Base-by-base conservation (phyloP, 352 stramenopile species). In the Phytophthora litchii region DNA sequence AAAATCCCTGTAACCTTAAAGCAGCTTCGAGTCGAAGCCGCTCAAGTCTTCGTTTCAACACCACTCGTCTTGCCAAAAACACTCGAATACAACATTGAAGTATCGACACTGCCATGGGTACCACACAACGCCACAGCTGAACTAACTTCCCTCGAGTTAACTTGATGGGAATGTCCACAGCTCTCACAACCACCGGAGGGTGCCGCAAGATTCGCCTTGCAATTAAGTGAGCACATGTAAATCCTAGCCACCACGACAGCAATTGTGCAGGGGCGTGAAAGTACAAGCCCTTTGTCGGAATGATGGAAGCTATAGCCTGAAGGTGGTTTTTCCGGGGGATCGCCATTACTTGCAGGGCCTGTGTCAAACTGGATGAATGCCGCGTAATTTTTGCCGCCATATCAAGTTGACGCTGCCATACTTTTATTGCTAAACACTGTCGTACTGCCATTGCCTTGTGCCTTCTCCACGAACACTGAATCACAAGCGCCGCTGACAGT, bases 381-480 rank as follows among this genome's bases (percentile, higher is more conserved):
- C 27, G 19, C n/a, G 61, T 70, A 11, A 87, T 79, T 62, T 65
- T 80, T 4, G 72, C 61, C 5, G 78, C 78, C 7, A 77, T 58
- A 11, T 69, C 52, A 43, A 83, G 49, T 17, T 88, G 78, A 3
- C 70, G 69, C 36, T 51, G 41, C 78, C 74, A 87, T 19, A 86
- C 48, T 17, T 11, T 20, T 0, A 16, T 23, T 11, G 65, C 34
- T n/a, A 74, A 51, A 6, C 54, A 58, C n/a, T 59, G 40, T 14
- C 69, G 76, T 1, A 71, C 21, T 3, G 41, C 25, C 14, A 70
- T 21, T 3, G 80, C 78, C 10, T 47, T 64, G 9, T 70, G 59
- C 5, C 52, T 70, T 46, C 74, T 56, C 78, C 78, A 88, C 0
- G 61, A 64, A 29, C 60, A 73, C 44, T 88, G 80, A 19, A 88